These are phyloP conservation scores for Halenospora varia DNA, from an alignment of 495 filamentous ascomycete genomes.

Conservation along the genomic window DNA sequence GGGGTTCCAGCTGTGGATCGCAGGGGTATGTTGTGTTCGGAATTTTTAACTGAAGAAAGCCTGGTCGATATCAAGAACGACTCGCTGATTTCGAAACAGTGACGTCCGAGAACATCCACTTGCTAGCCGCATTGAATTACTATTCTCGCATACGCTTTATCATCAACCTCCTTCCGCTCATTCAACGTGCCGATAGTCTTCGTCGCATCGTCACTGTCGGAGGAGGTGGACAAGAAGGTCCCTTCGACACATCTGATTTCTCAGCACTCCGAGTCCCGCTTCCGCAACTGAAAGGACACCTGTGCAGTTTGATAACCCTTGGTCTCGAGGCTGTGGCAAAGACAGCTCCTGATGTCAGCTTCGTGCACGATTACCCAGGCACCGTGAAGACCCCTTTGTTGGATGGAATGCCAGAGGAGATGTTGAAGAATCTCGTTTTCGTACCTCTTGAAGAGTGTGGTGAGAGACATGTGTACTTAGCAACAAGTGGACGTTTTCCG, in stretches of 20 bases:
- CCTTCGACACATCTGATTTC: slow-evolving; percentile 45
- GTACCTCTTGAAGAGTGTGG: slow-evolving; percentile 38
- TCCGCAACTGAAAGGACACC: slow-evolving; percentile 36
- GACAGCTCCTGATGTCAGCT: slow-evolving; percentile 44
- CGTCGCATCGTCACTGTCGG: slow-evolving; percentile 59
- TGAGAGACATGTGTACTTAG: slow-evolving; percentile 50
- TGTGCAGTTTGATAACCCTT: slow-evolving; percentile 45
- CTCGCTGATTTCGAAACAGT: slow-evolving; percentile 28
- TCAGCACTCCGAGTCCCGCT: slow-evolving; percentile 28
- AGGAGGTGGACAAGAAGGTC: slow-evolving; percentile 48
- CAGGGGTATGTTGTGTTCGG: slow-evolving; percentile 2
- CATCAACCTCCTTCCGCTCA: slow-evolving; percentile 56
- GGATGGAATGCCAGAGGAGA: slow-evolving; percentile 15
- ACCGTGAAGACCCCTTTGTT: slow-evolving; percentile 41
- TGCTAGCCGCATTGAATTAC: slow-evolving; percentile 48
- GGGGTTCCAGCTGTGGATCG: slow-evolving; percentile 3
- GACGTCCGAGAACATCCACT: slow-evolving; percentile 55
- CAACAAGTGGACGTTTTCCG: slow-evolving; percentile 48
- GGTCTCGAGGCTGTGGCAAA: slow-evolving; percentile 44
- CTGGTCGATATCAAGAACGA: not conserved
- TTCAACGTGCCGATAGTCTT: slow-evolving; percentile 39
- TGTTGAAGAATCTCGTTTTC: slow-evolving; percentile 1
- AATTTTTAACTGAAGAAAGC: not conserved
- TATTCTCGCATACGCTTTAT: slow-evolving; percentile 64
- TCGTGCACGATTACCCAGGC: slow-evolving; percentile 57